Percentiles rank a stretch among this genome's conserved stretches.
Evolutionary conservation across 768 basidiomycete genomes (phyloP).

Genomic region (Gloeophyllum trabeum): DNA sequence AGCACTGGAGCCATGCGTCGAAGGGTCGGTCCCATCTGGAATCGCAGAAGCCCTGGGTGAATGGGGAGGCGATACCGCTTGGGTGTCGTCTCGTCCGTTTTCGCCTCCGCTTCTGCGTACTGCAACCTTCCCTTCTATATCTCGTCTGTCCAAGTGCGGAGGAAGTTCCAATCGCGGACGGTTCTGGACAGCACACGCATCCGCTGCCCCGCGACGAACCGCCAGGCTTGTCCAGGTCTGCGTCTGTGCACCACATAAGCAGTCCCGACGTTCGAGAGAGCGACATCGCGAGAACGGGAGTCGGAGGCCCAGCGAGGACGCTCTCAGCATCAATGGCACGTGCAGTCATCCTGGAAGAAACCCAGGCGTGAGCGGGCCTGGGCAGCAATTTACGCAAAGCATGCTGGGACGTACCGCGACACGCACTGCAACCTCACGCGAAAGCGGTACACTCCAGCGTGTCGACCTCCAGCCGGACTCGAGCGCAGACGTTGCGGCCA

Average conservation of each 20-base stretch:
- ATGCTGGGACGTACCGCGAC: conserved; percentile 7
- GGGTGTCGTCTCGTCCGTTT: too few relatives aligned
- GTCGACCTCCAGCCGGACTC: too few relatives aligned
- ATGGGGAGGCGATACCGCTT: too few relatives aligned
- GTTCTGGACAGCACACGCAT: background rate
- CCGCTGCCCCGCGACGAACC: background rate
- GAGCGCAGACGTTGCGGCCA: too few relatives aligned
- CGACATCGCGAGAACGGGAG: conserved; percentile 24
- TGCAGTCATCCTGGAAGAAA: conserved; percentile 54
- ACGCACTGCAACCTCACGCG: conserved; percentile 7
- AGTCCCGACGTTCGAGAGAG: conserved; percentile 6
- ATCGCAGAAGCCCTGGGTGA: too few relatives aligned
- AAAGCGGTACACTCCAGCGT: too few relatives aligned
- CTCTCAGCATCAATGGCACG: conserved; percentile 72
- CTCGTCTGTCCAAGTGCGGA: too few relatives aligned
- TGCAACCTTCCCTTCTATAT: background rate
- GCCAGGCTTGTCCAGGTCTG: background rate
- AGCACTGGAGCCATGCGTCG: too few relatives aligned
- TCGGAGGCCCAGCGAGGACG: conserved; percentile 66
- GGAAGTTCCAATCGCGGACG: too few relatives aligned
- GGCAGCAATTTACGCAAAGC: background rate
- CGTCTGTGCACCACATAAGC: conserved; percentile 1
- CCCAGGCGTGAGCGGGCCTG: background rate
- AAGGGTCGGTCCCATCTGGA: too few relatives aligned
- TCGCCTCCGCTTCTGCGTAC: too few relatives aligned